A percentile compares a stretch with the other conserved stretches of the same genome.
phyloP scores from a whole-genome alignment of 2,329 filamentous ascomycete species.

The Lomentospora prolificans region DNA sequence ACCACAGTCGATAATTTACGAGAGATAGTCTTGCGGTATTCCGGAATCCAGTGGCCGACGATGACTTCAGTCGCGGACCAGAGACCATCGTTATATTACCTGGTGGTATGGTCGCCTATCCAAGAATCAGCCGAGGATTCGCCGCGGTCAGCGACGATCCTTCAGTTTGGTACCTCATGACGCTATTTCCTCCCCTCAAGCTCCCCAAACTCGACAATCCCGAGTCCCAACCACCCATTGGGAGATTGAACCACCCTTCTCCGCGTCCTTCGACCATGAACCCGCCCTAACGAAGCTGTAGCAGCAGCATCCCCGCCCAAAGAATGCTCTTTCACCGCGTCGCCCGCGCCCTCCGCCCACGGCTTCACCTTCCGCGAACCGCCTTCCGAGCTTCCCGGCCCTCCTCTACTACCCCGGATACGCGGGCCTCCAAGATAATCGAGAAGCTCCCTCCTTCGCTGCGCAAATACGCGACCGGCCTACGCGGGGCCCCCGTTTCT shows the following conservation, averaged over 20 bases:
- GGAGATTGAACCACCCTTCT: too few species aligned
- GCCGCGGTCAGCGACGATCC: background rate
- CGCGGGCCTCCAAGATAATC: constrained; percentile 24
- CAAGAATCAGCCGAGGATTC: background rate
- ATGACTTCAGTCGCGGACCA: background rate
- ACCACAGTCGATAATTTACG: too few species aligned
- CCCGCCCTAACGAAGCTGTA: background rate
- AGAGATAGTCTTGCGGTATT: too few species aligned
- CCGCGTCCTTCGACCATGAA: background rate
- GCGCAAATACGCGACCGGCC: constrained; percentile 56
- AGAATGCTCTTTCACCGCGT: background rate
- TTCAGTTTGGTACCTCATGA: too few species aligned
- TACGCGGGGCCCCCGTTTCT: constrained; percentile 68
- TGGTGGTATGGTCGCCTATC: background rate
- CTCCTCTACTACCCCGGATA: constrained; percentile 2
- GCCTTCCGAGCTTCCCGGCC: background rate
- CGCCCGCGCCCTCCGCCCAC: constrained; percentile 1
- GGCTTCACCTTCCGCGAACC: background rate
- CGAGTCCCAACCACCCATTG: background rate
- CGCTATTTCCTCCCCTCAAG: background rate
- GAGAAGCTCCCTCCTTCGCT: constrained; percentile 54
- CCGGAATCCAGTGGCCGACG: too few species aligned
- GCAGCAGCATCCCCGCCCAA: background rate
- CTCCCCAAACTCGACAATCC: background rate
- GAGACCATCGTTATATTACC: background rate